These are phyloP conservation scores for Pythium scleroteichum DNA, from an alignment of 352 stramenopile genomes.

Conservation along the genomic window DNA sequence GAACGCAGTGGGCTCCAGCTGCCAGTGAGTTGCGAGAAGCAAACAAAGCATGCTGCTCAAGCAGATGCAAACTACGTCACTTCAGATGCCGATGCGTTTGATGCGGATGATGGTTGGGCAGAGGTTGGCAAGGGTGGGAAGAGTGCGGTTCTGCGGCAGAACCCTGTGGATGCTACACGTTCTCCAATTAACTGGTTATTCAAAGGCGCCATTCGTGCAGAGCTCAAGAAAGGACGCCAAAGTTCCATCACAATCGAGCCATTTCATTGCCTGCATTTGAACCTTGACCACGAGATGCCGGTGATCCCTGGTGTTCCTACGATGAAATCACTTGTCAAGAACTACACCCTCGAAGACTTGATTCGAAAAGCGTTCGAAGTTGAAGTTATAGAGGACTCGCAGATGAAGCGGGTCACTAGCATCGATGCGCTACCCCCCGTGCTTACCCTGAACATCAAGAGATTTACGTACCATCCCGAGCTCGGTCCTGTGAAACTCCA, in stretches of 20 bases:
- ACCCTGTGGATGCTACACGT: slow-evolving; percentile 55
- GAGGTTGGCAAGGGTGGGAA: slow-evolving; percentile 81
- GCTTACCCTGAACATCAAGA: slow-evolving; percentile 82
- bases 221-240: slow-evolving; percentile 71
- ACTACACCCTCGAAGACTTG: slow-evolving; percentile 74
- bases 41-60: slow-evolving; percentile 46
- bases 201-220: slow-evolving; percentile 76
- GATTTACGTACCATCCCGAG: slow-evolving; percentile 83
- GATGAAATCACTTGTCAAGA: slow-evolving; percentile 42
- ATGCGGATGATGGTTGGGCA: slow-evolving; percentile 71
- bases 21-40: slow-evolving; percentile 54
- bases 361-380: slow-evolving; percentile 73
- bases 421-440: slow-evolving; percentile 79
- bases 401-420: slow-evolving; percentile 72
- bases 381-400: slow-evolving; percentile 69
- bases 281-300: slow-evolving; percentile 58
- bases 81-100: slow-evolving; percentile 18
- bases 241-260: slow-evolving; percentile 85
- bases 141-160: slow-evolving; percentile 73
- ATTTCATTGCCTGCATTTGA: slow-evolving; percentile 86
- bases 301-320: slow-evolving; percentile 25
- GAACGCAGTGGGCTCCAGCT: slow-evolving; percentile 67
- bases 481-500: slow-evolving; percentile 79
- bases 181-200: slow-evolving; percentile 88
- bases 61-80: not conserved